phyloP scores from a whole-genome alignment of 306 rosid species.

The Dalbergia cochinchinensis region DNA sequence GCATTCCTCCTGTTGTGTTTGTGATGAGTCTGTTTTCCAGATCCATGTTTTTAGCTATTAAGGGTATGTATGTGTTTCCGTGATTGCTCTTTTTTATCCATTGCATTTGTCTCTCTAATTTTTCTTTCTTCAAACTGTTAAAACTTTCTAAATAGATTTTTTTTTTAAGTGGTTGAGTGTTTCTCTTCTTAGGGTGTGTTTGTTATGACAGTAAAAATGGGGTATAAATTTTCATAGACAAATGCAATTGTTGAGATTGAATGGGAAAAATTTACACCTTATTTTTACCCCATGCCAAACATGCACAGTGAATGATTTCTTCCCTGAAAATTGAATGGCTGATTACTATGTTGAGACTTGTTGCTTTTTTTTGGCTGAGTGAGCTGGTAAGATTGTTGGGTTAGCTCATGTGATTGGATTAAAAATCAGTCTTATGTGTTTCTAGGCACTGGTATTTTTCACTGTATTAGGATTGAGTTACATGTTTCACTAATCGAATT shows the following conservation, averaged over 20 bases:
- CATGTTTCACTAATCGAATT: no score
- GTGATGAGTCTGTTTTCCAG: not conserved
- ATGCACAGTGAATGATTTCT: not conserved
- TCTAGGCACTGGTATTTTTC: slow-evolving; percentile 5
- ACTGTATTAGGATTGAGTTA: no score
- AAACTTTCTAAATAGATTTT: not conserved
- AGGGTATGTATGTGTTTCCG: not conserved
- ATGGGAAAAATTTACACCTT: no score
- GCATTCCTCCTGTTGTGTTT: not conserved
- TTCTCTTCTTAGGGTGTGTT: not conserved
- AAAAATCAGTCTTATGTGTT: not conserved
- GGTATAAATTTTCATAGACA: no score
- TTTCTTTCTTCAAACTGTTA: not conserved
- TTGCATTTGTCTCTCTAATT: not conserved
- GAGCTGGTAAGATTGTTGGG: no score
- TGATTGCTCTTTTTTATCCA: slow-evolving; percentile 9
- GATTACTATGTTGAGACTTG: not conserved
- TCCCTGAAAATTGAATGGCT: not conserved
- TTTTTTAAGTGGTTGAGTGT: not conserved
- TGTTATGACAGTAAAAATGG: no score
- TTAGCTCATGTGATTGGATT: not conserved
- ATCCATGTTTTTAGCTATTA: not conserved
- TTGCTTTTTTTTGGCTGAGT: no score
- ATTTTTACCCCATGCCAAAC: no score
- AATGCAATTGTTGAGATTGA: no score